Conservation (phyloP, 306 rosid genomes). For the Lathyrus aphaca region DNA sequence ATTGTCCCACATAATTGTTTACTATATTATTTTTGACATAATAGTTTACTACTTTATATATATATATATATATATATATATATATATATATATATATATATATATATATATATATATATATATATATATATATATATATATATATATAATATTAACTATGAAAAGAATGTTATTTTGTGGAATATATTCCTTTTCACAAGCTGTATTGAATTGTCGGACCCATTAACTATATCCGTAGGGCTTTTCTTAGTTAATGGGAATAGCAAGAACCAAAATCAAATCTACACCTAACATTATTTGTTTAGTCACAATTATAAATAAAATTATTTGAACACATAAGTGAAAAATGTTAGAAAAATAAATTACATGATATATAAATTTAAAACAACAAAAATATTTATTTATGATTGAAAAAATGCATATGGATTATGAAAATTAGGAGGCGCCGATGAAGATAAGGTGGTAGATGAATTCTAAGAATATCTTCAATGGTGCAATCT, state of each 20-base stretch:
- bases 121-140: not conserved
- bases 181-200: slow-evolving; percentile 37
- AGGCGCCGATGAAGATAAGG: no score
- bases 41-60: not conserved
- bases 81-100: not conserved
- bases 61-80: not conserved
- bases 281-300: not conserved
- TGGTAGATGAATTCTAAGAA: no score
- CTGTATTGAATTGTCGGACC: slow-evolving; percentile 15
- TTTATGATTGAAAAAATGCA: no score
- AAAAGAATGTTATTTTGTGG: not conserved
- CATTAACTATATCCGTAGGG: not conserved
- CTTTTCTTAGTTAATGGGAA: not conserved
- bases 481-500: no score
- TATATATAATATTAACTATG: not conserved
- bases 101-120: not conserved
- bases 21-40: not conserved
- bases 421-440: no score
- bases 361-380: no score
- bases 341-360: no score
- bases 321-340: no score
- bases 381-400: no score
- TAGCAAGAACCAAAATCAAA: not conserved
- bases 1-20: not conserved
- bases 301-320: not conserved